Evolutionary conservation across 805 yeast genomes (phyloP), one percentile per base, ranked within the genome.

Genomic region (Kurtzmaniella cleridarum): DNA sequence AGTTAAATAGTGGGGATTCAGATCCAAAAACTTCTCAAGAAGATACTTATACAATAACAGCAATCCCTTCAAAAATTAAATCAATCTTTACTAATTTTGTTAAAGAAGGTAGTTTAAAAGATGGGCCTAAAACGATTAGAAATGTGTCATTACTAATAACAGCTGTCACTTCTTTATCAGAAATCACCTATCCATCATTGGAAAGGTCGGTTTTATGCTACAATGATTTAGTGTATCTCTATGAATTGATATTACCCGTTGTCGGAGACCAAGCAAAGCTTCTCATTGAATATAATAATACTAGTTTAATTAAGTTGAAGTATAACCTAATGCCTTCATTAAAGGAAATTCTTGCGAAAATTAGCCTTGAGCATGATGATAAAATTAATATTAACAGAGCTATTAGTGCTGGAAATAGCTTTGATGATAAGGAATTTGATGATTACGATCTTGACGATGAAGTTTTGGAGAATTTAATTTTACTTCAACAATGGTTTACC

Each of bases 211-310:
- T 62, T 34, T 37, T 66, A n/a, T 45, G 64, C 11, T 58, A 49
- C 38, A 66, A 67, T 41, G 73, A 68, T 40, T 49, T 68, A 32
- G 44, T 47, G 26, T 56, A 52, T 18, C 47, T 68, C 3, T 35
- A 48, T 5, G 37, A 41, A 33, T 44, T 41, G 16, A 30, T 51
- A 15, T n/a, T 15, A 13, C 30, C 30, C 14, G 10, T 36, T n/a
- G 16, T 27, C 7, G 34, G 13, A 10, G 30, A 34, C n/a, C 3
- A 14, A 5, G 36, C 41, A 1, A 37, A 37, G 5, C 43, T 47
- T 9, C 45, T 65, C 23, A 34, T 17, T 5, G 27, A 40, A 20
- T 46, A 47, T 34, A 53, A 52, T 1, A 46, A 46, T 2, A 41
- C 49, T 0, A 43, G 43, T 16, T 55, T 59, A 59, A 29, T 12